A percentile compares a stretch with the other conserved stretches of the same genome.
phyloP scores from a whole-genome alignment of 768 basidiomycete genomes.

The Amanita molliuscula region DNA sequence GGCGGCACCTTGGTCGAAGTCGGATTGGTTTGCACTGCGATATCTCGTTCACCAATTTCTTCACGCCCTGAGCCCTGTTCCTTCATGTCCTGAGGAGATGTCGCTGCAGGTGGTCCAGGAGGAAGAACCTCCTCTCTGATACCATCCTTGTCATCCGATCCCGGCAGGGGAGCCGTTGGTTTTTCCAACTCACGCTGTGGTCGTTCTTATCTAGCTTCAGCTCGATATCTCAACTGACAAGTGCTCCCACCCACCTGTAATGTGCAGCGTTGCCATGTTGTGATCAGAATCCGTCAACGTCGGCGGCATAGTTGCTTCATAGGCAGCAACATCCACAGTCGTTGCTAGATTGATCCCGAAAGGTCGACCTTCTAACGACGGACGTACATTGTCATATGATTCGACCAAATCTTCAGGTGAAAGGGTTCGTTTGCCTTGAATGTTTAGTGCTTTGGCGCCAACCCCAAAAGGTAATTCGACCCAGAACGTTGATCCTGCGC shows the following conservation, averaged over 20 bases:
- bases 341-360: slow-evolving; percentile 15
- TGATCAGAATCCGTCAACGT: neutral
- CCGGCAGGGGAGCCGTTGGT: neutral
- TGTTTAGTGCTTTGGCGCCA: slow-evolving; percentile 38
- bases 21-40: too few species aligned
- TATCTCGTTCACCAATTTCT: neutral
- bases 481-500: slow-evolving; percentile 82
- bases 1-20: neutral
- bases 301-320: slow-evolving; percentile 17
- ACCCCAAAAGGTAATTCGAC: slow-evolving; percentile 75
- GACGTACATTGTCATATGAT: slow-evolving; percentile 3
- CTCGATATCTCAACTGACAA: too few species aligned
- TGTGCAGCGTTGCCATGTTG: neutral
- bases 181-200: neutral
- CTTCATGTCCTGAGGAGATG: neutral
- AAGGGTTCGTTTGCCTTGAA: slow-evolving; percentile 1
- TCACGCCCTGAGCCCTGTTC: neutral
- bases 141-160: neutral
- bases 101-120: neutral
- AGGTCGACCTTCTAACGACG: slow-evolving; percentile 17
- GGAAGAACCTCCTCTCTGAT: neutral
- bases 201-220: neutral
- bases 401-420: neutral
- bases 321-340: slow-evolving; percentile 20
- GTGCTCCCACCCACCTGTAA: neutral